Conservation (phyloP, 2,329 filamentous ascomycete genomes). For the Aureobasidium zeae region DNA sequence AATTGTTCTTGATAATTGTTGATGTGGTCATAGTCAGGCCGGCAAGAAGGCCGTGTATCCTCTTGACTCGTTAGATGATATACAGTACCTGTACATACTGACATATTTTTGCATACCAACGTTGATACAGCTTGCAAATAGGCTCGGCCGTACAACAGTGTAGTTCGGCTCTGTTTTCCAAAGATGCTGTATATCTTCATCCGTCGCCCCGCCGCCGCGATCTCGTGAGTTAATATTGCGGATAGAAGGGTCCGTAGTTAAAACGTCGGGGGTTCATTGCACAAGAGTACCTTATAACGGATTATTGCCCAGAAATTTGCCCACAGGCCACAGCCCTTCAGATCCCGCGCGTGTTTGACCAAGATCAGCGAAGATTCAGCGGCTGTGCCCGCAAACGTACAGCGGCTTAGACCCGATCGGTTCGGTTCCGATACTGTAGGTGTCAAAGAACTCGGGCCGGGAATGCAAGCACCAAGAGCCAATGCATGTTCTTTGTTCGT, state of each 20-base stretch:
- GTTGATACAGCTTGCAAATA: conserved; percentile 10
- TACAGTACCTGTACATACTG: background rate
- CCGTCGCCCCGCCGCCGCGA: too few relatives aligned
- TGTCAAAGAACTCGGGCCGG: conserved; percentile 9
- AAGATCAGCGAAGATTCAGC: background rate
- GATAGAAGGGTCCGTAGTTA: too few relatives aligned
- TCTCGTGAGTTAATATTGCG: too few relatives aligned
- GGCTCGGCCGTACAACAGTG: background rate
- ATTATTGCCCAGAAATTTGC: too few relatives aligned
- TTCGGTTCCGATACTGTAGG: conserved; percentile 6
- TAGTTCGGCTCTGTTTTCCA: too few relatives aligned
- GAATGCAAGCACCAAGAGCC: too few relatives aligned
- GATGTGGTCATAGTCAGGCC: too few relatives aligned
- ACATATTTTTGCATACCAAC: background rate
- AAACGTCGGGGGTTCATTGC: too few relatives aligned
- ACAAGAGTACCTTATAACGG: too few relatives aligned
- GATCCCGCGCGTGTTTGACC: conserved; percentile 1
- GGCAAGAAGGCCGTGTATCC: conserved; percentile 10
- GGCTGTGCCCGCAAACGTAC: background rate
- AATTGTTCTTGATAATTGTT: background rate
- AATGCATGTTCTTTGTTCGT: background rate
- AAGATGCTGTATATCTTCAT: too few relatives aligned
- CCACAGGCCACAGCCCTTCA: too few relatives aligned
- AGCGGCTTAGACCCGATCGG: conserved; percentile 4
- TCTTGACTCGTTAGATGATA: conserved; percentile 3